These are phyloP conservation scores for Leishmania guyanensis DNA, from an alignment of 208 protist genomes.

Conservation along the genomic window DNA sequence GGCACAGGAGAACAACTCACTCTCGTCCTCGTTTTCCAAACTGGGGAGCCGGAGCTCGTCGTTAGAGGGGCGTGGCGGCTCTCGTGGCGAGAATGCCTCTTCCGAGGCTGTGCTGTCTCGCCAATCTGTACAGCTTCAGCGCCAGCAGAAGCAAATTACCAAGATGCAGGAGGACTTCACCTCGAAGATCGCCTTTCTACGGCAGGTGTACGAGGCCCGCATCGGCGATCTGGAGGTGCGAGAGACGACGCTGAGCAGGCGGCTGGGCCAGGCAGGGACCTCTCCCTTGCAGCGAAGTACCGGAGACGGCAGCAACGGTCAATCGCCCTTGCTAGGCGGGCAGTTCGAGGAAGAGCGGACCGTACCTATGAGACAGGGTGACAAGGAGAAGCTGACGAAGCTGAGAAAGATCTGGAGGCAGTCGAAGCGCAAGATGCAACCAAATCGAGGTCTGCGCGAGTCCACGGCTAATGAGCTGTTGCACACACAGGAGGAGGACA, in stretches of 20 bases:
- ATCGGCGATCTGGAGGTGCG: conserved; percentile 89
- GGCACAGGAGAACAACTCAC: not conserved
- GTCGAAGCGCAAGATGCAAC: conserved; percentile 29
- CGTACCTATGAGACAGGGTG: not conserved
- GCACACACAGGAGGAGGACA: conserved; percentile 15
- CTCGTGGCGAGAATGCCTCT: conserved; percentile 34
- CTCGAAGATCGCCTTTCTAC: conserved; percentile 84
- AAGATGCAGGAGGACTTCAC: conserved; percentile 86
- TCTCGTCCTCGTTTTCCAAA: not conserved
- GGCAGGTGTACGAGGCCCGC: conserved; percentile 92
- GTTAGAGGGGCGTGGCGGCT: conserved; percentile 7
- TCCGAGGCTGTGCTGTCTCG: conserved; percentile 52
- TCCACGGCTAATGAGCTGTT: conserved; percentile 29
- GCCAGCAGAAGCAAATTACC: conserved; percentile 74
- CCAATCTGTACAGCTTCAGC: conserved; percentile 58
- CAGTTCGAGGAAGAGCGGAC: not conserved
- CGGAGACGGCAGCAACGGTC: conserved; percentile 8
- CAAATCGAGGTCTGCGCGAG: conserved; percentile 34
- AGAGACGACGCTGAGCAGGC: conserved; percentile 51
- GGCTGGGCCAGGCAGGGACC: conserved; percentile 5
- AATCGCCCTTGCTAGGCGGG: not conserved
- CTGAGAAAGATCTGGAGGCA: conserved; percentile 41
- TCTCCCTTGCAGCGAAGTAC: not conserved
- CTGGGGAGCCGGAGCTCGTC: conserved; percentile 5
- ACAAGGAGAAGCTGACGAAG: conserved; percentile 30